Evolutionary conservation across 164 flowering plant species (phyloP).

Genomic region (Kingdonia uniflora): DNA sequence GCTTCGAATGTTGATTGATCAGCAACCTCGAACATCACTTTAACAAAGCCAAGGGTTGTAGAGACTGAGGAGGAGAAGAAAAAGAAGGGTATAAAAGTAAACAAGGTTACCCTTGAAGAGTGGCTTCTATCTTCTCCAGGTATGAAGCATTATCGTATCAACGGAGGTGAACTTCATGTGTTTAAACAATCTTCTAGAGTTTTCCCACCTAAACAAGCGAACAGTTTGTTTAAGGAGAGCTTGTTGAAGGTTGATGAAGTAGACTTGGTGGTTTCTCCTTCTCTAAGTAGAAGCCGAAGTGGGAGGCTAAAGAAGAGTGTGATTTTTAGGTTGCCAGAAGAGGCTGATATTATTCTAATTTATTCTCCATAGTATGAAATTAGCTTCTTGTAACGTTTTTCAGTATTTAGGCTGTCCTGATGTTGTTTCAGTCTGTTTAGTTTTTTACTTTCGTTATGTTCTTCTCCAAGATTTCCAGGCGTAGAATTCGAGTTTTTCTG

Average conservation of each 20-base stretch:
- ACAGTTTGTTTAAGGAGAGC: conserved; percentile 4
- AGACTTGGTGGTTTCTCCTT: neutral
- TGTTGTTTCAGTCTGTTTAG: no score
- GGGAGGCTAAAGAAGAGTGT: conserved; percentile 28
- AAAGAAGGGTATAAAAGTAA: neutral
- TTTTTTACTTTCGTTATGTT: no score
- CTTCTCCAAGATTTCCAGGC: neutral
- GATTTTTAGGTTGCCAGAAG: conserved; percentile 30
- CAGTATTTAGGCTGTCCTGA: neutral
- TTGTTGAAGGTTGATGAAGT: conserved; percentile 8
- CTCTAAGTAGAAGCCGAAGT: conserved; percentile 22
- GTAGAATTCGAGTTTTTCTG: neutral
- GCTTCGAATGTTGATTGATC: neutral
- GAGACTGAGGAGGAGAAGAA: conserved; percentile 4
- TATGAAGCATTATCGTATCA: neutral
- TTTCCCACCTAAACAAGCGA: conserved; percentile 8
- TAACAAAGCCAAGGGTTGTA: neutral
- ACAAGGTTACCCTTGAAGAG: conserved; percentile 21
- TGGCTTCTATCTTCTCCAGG: conserved; percentile 24
- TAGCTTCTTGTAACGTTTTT: neutral
- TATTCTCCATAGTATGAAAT: conserved; percentile 8
- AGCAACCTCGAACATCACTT: neutral
- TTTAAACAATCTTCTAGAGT: conserved; percentile 12
- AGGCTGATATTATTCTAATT: conserved; percentile 24
- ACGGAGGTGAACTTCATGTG: conserved; percentile 16